These are phyloP conservation scores for Dipodascopsis uninucleata DNA, from an alignment of 805 yeast species.

Conservation along the genomic window DNA sequence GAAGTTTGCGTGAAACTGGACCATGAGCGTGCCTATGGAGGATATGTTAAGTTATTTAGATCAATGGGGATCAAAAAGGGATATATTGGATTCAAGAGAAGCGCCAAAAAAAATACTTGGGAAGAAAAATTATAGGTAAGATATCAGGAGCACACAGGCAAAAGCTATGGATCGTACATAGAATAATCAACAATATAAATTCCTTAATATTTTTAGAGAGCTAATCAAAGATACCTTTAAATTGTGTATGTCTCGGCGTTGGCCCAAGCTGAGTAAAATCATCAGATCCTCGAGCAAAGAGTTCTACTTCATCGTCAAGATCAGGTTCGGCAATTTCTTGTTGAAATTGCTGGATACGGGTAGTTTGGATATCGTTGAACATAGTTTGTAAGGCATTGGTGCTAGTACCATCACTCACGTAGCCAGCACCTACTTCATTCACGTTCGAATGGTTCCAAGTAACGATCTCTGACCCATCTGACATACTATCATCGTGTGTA, in stretches of 20 bases:
- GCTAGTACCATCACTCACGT: conserved; percentile 1
- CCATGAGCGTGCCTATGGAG: conserved; percentile 2
- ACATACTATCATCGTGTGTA: neutral
- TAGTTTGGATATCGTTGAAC: neutral
- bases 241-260: conserved; percentile 1
- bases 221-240: no score
- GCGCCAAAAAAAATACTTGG: neutral
- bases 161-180: neutral
- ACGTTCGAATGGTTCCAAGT: neutral
- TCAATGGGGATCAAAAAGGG: neutral
- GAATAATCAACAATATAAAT: no score
- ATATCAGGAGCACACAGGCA: neutral
- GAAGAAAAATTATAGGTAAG: neutral
- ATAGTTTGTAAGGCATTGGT: conserved; percentile 9
- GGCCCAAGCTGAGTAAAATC: neutral
- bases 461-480: neutral
- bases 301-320: neutral
- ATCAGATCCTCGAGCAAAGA: neutral
- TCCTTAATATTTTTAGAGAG: no score
- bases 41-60: neutral
- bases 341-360: neutral
- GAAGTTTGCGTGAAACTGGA: conserved; percentile 15
- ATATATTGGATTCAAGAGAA: neutral
- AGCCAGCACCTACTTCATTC: conserved; percentile 2
- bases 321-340: neutral